Conservation (phyloP, 2,329 filamentous ascomycete species). For the Blastomyces percursus region DNA sequence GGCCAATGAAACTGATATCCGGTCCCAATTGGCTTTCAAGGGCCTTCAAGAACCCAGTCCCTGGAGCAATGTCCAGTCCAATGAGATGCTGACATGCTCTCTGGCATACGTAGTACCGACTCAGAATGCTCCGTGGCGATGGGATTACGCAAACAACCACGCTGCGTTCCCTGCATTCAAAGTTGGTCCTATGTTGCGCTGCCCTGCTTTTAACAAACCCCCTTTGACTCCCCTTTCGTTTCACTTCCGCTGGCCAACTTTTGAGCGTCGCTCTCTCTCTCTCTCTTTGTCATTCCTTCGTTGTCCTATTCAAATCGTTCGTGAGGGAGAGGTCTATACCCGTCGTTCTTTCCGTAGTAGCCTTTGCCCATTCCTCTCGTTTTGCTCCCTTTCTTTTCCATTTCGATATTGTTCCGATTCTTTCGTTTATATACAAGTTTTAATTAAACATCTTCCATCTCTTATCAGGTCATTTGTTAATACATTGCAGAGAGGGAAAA, state of each 20-base stretch:
- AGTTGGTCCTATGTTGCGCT: not conserved
- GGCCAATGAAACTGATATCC: not conserved
- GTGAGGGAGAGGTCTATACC: constrained; percentile 11
- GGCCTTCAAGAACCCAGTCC: no score
- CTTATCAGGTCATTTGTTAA: not conserved
- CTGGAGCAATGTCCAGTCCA: no score
- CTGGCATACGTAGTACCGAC: not conserved
- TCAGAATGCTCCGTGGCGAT: not conserved
- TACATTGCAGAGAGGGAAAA: not conserved
- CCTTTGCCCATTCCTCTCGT: constrained; percentile 16
- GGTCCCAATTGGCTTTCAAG: not conserved
- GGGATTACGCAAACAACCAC: not conserved
- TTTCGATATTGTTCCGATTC: constrained; percentile 15
- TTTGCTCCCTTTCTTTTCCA: no score
- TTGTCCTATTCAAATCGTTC: not conserved
- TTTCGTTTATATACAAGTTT: constrained; percentile 11
- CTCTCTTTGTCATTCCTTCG: not conserved
- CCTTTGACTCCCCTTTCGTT: not conserved
- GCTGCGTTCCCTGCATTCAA: not conserved
- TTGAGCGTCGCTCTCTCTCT: not conserved
- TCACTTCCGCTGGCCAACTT: not conserved
- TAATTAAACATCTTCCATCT: constrained; percentile 8
- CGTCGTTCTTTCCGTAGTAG: constrained; percentile 16
- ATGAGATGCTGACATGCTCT: not conserved
- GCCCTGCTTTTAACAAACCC: not conserved